Evolutionary conservation across 768 basidiomycete genomes (phyloP), one percentile per base, ranked within the genome.

Genomic region (Amanita jacksonii): DNA sequence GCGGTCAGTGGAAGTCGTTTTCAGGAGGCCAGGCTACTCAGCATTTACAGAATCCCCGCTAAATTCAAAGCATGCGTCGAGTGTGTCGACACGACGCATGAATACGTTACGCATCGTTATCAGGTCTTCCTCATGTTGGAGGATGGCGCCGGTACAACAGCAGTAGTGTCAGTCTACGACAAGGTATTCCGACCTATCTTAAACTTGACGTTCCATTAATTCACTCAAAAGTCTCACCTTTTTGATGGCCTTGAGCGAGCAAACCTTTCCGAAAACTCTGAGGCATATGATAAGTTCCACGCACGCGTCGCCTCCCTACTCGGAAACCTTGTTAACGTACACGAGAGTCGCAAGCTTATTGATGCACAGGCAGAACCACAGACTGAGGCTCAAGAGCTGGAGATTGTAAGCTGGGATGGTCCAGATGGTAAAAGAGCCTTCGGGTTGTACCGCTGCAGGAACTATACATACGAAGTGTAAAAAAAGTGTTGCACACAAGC

Each of bases 21-120:
- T 41, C 3, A 18, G 16, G 28, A 42, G 10, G 19, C 15, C 34
- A 15, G 20, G 50, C 33, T 52, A 31, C 25, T 25, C 12, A 10
- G 15, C 47, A 30, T 15, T 41, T 31, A 12, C 41, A 84, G 81
- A 25, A 61, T 79, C 18, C 66, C 69, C 0, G 52, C 54, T 18
- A 60, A 51, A 2, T 65, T 62, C 24, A 62, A 60, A 49, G 65
- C 63, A 18, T 85, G 82, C 51, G 54, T 67, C 4, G 54, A 56
- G 9, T 85, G 83, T 54, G 62, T 64, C 39, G 76, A 81, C 52
- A 65, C 68, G 52, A 68, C 75, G 27, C 63, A 70, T 31, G 68
- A 72, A 39, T 72, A 70, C 47, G 67, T 71, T 37, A 65, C 61
- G 27, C 69, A 69, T 44, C 57, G 63, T 38, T 83, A 70, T 45